These are phyloP conservation scores for Microglena sp. DNA, from an alignment of 139 green algal genomes.

Conservation along the genomic window DNA sequence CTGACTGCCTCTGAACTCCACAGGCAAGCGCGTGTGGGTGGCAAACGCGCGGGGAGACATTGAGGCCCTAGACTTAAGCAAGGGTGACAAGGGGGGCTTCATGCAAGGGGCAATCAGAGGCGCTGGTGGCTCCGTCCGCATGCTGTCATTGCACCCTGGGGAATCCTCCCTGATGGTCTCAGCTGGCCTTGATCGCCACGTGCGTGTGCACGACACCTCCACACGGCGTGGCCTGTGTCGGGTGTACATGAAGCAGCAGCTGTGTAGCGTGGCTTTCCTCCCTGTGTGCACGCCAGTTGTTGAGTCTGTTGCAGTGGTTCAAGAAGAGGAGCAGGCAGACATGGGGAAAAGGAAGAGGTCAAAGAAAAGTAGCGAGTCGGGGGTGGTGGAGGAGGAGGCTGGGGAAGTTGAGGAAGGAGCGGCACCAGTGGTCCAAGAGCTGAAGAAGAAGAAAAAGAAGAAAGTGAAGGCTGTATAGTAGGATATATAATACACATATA, in stretches of 20 bases:
- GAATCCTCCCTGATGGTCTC: constrained; percentile 37
- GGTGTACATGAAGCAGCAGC: constrained; percentile 25
- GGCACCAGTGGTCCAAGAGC: no score
- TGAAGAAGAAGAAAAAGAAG: no score
- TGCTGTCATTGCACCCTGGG: constrained; percentile 35
- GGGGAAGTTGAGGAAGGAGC: no score
- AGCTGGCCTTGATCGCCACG: constrained; percentile 53
- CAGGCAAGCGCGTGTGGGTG: constrained; percentile 39
- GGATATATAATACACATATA: no score
- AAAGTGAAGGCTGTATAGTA: no score
- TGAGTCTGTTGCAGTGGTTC: neutral
- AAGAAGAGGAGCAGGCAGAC: no score
- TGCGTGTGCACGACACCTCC: constrained; percentile 44
- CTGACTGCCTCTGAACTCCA: no score
- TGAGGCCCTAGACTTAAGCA: constrained; percentile 43
- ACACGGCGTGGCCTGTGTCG: constrained; percentile 18
- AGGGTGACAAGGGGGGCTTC: constrained; percentile 24
- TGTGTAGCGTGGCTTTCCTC: constrained; percentile 4
- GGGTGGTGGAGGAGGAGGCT: no score
- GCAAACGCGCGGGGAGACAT: constrained; percentile 47
- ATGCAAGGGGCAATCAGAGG: constrained; percentile 31
- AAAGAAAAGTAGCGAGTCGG: no score
- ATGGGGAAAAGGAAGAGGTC: no score
- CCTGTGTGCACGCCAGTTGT: neutral
- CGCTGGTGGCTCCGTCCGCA: constrained; percentile 30